Conservation (phyloP, 768 basidiomycete genomes). For the Amanita polypyramis region DNA sequence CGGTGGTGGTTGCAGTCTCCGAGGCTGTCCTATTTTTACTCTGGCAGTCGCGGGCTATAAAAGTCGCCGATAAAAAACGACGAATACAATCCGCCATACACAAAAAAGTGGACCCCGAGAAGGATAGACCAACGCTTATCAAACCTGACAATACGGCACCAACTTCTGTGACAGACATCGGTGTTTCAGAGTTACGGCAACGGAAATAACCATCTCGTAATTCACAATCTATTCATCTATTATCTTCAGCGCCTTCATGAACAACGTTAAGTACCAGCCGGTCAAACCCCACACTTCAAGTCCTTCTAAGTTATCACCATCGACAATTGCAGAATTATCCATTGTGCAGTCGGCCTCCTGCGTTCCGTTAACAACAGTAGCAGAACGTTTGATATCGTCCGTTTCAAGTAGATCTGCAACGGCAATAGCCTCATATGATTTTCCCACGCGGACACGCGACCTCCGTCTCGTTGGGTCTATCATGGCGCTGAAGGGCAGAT, state of each 20-base stretch:
- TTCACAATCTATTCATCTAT: slow-evolving; percentile 22
- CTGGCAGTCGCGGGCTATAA: slow-evolving; percentile 41
- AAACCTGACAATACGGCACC: slow-evolving; percentile 3
- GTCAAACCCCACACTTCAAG: slow-evolving; percentile 79
- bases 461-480: slow-evolving; percentile 37
- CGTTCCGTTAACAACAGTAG: slow-evolving; percentile 3
- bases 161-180: neutral
- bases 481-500: slow-evolving; percentile 51
- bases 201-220: neutral
- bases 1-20: slow-evolving; percentile 57
- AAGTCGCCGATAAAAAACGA: slow-evolving; percentile 13
- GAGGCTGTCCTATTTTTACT: slow-evolving; percentile 66
- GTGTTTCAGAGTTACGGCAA: slow-evolving; percentile 1
- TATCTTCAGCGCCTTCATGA: slow-evolving; percentile 46
- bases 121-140: neutral
- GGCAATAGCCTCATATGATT: slow-evolving; percentile 58
- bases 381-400: slow-evolving; percentile 4
- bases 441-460: slow-evolving; percentile 36
- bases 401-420: slow-evolving; percentile 44
- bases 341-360: slow-evolving; percentile 20
- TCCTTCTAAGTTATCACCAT: slow-evolving; percentile 32
- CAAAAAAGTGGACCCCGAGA: slow-evolving; percentile 27
- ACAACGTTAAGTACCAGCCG: slow-evolving; percentile 65
- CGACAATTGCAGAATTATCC: slow-evolving; percentile 19
- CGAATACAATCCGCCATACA: slow-evolving; percentile 14